Percentiles rank a stretch among this genome's conserved stretches.
phyloP scores from a whole-genome alignment of 768 basidiomycete genomes.

The Hebeloma cylindrosporum region DNA sequence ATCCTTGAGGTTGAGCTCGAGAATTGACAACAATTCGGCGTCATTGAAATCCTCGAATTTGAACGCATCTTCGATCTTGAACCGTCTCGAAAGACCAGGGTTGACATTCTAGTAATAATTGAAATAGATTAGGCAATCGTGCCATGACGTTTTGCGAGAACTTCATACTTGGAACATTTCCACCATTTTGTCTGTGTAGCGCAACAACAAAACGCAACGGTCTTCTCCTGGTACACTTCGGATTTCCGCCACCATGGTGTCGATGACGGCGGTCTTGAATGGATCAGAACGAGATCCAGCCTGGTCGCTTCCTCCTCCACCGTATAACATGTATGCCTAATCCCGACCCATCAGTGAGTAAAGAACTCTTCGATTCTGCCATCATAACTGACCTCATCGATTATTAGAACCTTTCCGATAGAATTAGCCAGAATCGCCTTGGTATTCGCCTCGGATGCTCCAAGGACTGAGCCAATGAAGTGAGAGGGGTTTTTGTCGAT shows the following conservation, averaged over 20 bases:
- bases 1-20: constrained; percentile 54
- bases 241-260: constrained; percentile 74
- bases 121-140: no score
- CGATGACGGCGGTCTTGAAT: constrained; percentile 69
- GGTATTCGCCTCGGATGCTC: constrained; percentile 63
- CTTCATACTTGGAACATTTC: constrained; percentile 67
- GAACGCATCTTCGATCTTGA: constrained; percentile 69
- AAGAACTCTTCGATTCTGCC: neutral
- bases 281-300: no score
- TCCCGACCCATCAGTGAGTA: neutral
- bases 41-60: constrained; percentile 66
- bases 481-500: constrained; percentile 68
- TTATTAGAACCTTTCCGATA: constrained; percentile 66
- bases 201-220: constrained; percentile 62
- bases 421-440: constrained; percentile 59
- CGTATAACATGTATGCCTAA: constrained; percentile 72
- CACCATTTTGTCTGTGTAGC: constrained; percentile 65
- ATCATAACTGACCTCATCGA: constrained; percentile 60
- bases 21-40: constrained; percentile 47
- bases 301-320: constrained; percentile 34
- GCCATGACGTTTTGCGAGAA: no score
- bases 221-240: constrained; percentile 71
- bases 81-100: constrained; percentile 60
- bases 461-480: constrained; percentile 59
- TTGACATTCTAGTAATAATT: constrained; percentile 64